Evolutionary conservation across 106 monocot genomes (phyloP).

Genomic region (Dioscorea zingiberensis): DNA sequence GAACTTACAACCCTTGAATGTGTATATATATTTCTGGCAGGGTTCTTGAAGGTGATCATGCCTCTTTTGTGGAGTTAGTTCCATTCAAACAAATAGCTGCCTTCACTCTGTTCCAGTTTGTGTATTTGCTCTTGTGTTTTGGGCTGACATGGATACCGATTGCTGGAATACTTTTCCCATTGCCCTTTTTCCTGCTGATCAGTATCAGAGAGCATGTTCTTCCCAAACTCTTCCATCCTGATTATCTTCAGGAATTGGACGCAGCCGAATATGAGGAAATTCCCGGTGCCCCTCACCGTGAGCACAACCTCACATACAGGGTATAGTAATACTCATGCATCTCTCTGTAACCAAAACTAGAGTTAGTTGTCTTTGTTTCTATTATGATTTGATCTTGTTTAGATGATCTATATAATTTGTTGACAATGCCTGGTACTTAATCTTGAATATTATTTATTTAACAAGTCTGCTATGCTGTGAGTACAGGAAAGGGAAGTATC

Average conservation of each 20-base stretch:
- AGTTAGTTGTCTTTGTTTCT: neutral
- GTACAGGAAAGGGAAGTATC: constrained; percentile 21
- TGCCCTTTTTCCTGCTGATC: constrained; percentile 61
- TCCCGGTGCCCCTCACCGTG: constrained; percentile 28
- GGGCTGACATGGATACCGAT: constrained; percentile 73
- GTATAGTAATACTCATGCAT: constrained; percentile 6
- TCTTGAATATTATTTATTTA: neutral
- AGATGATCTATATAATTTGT: too few relatives aligned
- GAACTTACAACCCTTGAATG: neutral
- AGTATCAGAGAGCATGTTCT: constrained; percentile 50
- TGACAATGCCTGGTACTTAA: neutral
- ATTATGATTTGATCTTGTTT: neutral
- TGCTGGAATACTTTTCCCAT: constrained; percentile 57
- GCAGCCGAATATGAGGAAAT: constrained; percentile 75
- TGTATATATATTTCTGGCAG: constrained; percentile 8
- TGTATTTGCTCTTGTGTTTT: constrained; percentile 48
- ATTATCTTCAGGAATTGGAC: constrained; percentile 41
- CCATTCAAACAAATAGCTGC: constrained; percentile 38
- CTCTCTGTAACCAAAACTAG: neutral
- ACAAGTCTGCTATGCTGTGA: neutral
- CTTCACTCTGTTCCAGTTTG: constrained; percentile 61
- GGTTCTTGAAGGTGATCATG: constrained; percentile 57
- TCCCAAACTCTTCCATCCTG: constrained; percentile 40
- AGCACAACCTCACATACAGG: constrained; percentile 28
- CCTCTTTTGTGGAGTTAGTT: constrained; percentile 58